phyloP scores from a whole-genome alignment of 2,329 filamentous ascomycete species.

The Lomentospora prolificans region DNA sequence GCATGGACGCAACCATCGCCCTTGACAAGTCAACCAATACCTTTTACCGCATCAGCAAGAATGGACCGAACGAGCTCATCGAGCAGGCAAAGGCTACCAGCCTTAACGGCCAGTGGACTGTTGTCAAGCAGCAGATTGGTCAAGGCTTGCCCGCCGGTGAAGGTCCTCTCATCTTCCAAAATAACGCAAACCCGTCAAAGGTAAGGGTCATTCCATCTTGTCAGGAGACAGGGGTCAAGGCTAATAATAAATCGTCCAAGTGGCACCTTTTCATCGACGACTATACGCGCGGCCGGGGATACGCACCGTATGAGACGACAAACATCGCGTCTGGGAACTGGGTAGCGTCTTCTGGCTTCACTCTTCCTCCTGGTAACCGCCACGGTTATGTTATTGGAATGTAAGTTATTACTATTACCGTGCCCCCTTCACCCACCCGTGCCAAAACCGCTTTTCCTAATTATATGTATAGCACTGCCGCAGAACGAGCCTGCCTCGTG shows the following conservation, averaged over 20 bases:
- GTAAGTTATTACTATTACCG: slow-evolving; percentile 7
- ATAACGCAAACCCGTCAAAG: slow-evolving; percentile 11
- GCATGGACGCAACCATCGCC: slow-evolving; percentile 13
- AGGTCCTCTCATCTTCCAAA: slow-evolving; percentile 12
- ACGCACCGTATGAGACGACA: slow-evolving; percentile 11
- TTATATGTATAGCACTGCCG: background rate
- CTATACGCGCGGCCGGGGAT: slow-evolving; percentile 12
- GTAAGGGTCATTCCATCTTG: background rate
- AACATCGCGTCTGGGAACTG: slow-evolving; percentile 11
- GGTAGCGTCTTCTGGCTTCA: background rate
- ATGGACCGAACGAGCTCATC: slow-evolving; percentile 12
- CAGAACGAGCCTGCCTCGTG: background rate
- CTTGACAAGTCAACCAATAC: slow-evolving; percentile 4
- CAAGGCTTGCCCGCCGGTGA: slow-evolving; percentile 11
- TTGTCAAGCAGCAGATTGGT: slow-evolving; percentile 11
- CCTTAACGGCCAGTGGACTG: slow-evolving; percentile 11
- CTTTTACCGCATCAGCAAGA: slow-evolving; percentile 12
- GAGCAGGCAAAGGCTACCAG: slow-evolving; percentile 9
- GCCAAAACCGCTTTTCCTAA: slow-evolving; percentile 7
- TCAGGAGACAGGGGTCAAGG: background rate
- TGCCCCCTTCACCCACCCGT: too few relatives aligned
- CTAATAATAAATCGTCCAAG: slow-evolving; percentile 1
- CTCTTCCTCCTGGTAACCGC: slow-evolving; percentile 9
- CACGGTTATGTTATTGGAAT: slow-evolving; percentile 13
- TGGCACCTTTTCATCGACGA: slow-evolving; percentile 14